These are phyloP conservation scores for Suillus discolor DNA, from an alignment of 768 basidiomycete genomes.

Conservation along the genomic window DNA sequence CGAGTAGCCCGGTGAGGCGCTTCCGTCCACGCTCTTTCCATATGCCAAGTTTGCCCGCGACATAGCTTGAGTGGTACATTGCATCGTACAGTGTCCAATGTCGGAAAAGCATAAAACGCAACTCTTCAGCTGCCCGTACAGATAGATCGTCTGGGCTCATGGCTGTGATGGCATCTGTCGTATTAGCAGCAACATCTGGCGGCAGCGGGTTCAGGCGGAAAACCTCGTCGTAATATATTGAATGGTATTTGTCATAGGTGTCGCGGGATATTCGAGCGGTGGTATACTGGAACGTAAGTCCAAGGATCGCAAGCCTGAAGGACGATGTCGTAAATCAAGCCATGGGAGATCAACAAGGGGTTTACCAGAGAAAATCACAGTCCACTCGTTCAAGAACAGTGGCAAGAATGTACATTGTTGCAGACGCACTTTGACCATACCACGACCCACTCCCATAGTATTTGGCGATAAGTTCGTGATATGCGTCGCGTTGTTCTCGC, in stretches of 20 bases:
- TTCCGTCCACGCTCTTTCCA: conserved; percentile 96
- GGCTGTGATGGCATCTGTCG: conserved; percentile 46
- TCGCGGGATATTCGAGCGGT: conserved; percentile 86
- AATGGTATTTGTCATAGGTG: conserved; percentile 80
- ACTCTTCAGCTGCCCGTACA: conserved; percentile 83
- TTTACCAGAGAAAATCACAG: conserved; percentile 89
- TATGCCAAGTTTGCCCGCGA: conserved; percentile 91
- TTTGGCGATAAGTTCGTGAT: conserved; percentile 68
- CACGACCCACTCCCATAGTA: conserved; percentile 87
- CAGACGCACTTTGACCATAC: conserved; percentile 88
- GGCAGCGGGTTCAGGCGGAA: conserved; percentile 80
- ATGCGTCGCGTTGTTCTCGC: conserved; percentile 66
- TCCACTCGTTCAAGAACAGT: conserved; percentile 91
- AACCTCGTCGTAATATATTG: conserved; percentile 88
- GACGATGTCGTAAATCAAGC: conserved; percentile 8
- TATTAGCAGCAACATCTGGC: conserved; percentile 37
- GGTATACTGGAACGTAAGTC: conserved; percentile 90
- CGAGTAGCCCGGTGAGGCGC: conserved; percentile 85
- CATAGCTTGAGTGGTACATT: conserved; percentile 97
- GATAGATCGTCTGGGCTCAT: conserved; percentile 82
- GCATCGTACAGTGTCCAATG: conserved; percentile 99
- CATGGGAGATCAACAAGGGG: background rate
- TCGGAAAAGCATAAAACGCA: conserved; percentile 92
- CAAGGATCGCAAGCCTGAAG: conserved; percentile 86
- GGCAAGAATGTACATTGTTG: conserved; percentile 87